Conservation (phyloP, 306 rosid species). For the Hippophae gyantsensis region DNA sequence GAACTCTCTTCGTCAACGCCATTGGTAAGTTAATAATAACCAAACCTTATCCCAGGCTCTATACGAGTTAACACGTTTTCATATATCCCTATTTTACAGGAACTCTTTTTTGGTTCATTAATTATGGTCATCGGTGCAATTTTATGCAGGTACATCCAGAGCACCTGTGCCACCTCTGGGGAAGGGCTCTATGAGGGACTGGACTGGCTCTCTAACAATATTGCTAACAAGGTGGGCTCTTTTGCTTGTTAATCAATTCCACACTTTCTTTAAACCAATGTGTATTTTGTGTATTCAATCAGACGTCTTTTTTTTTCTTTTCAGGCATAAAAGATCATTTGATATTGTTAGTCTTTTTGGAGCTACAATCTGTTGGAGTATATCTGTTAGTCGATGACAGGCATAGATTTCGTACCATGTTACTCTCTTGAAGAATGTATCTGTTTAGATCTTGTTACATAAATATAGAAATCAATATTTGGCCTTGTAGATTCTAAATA, state of each 20-base stretch:
- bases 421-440: conserved; percentile 4
- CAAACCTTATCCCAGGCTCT: neutral
- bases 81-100: neutral
- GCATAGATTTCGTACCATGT: conserved; percentile 15
- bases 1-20: conserved; percentile 52
- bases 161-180: conserved; percentile 50
- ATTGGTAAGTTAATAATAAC: conserved; percentile 27
- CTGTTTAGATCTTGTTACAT: conserved; percentile 9
- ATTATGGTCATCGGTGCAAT: neutral
- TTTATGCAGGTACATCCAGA: conserved; percentile 33
- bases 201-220: conserved; percentile 50
- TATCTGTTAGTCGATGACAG: conserved; percentile 11
- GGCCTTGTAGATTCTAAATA: too few relatives aligned
- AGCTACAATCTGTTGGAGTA: conserved; percentile 3
- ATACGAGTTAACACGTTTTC: too few relatives aligned
- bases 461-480: too few relatives aligned
- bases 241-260: neutral
- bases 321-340: conserved; percentile 14
- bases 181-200: conserved; percentile 51
- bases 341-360: conserved; percentile 1
- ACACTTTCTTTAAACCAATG: neutral
- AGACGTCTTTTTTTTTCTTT: neutral
- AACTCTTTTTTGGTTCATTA: neutral
- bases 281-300: neutral
- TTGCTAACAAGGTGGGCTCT: conserved; percentile 33